Percentiles rank a stretch among this genome's conserved stretches.
Conservation (phyloP, 331 rosid species). For the Dryas integrifolia region DNA sequence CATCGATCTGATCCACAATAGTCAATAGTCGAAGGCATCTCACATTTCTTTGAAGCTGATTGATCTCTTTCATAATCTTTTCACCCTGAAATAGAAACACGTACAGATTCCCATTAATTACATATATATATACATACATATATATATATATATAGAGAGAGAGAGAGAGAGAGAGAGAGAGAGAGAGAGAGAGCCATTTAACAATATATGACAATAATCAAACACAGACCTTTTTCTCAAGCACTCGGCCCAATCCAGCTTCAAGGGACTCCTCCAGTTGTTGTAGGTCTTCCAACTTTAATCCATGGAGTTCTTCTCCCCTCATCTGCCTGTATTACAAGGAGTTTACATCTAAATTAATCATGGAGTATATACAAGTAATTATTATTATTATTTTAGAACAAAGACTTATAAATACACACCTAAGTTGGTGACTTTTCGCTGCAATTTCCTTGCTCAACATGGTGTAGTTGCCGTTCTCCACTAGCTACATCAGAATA, state of each 20-base stretch:
- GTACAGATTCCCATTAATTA: neutral
- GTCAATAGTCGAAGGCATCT: slow-evolving; percentile 17
- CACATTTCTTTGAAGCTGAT: slow-evolving; percentile 75
- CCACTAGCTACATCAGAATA: slow-evolving; percentile 56
- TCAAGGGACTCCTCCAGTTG: slow-evolving; percentile 79
- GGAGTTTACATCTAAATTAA: neutral
- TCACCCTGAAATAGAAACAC: slow-evolving; percentile 50
- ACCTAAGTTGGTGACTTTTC: slow-evolving; percentile 72
- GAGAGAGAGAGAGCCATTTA: neutral
- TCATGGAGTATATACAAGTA: neutral
- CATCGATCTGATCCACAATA: neutral
- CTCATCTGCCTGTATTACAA: slow-evolving; percentile 66
- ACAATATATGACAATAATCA: neutral
- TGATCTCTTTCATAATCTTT: slow-evolving; percentile 69
- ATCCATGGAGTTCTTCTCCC: slow-evolving; percentile 85
- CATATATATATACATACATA: neutral
- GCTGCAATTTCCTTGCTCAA: slow-evolving; percentile 74
- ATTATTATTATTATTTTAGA: neutral
- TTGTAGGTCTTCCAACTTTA: slow-evolving; percentile 67
- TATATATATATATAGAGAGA: too few species aligned
- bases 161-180: neutral
- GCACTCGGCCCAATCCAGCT: slow-evolving; percentile 66
- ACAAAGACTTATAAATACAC: neutral
- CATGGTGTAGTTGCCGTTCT: slow-evolving; percentile 55
- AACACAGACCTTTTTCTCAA: slow-evolving; percentile 59